Conservation (phyloP, 225 moss, liverwort and hornwort genomes). For the Pleurozium schreberi region DNA sequence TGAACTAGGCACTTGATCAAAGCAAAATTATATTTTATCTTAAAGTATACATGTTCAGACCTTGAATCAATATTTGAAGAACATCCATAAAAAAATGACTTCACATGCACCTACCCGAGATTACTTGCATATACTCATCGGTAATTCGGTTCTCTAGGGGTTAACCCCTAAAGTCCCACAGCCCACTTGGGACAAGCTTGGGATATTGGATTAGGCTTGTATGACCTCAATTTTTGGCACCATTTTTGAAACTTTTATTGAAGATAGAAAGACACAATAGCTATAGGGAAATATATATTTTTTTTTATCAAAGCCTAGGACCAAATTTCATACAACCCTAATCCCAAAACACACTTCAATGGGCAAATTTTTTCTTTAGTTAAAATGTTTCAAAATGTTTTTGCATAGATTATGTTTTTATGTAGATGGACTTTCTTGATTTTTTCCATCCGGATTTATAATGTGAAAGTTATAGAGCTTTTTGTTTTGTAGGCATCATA, state of each 20-base stretch:
- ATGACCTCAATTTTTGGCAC: not conserved
- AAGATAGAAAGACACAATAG: accelerated
- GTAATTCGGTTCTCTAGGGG: too few relatives aligned
- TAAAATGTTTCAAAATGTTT: too few relatives aligned
- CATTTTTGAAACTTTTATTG: accelerated
- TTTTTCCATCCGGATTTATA: not conserved
- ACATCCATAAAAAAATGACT: too few relatives aligned
- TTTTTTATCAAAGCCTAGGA: accelerated
- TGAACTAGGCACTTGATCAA: too few relatives aligned
- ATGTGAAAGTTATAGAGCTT: not conserved
- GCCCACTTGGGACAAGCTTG: accelerated
- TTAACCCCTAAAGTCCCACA: not conserved
- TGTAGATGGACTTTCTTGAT: too few relatives aligned
- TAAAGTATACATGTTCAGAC: too few relatives aligned
- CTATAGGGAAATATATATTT: not conserved
- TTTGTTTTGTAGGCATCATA: not conserved
- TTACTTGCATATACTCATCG: too few relatives aligned
- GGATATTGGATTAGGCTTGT: accelerated
- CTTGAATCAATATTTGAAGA: too few relatives aligned
- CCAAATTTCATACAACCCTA: accelerated
- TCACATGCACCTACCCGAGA: too few relatives aligned
- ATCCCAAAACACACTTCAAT: not conserved
- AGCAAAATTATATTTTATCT: too few relatives aligned
- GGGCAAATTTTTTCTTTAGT: too few relatives aligned
- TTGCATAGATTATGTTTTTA: too few relatives aligned